Percentiles rank a stretch among this genome's conserved stretches.
phyloP scores from a whole-genome alignment of 2,329 filamentous ascomycete genomes.

The Raffaelea ambrosiae region DNA sequence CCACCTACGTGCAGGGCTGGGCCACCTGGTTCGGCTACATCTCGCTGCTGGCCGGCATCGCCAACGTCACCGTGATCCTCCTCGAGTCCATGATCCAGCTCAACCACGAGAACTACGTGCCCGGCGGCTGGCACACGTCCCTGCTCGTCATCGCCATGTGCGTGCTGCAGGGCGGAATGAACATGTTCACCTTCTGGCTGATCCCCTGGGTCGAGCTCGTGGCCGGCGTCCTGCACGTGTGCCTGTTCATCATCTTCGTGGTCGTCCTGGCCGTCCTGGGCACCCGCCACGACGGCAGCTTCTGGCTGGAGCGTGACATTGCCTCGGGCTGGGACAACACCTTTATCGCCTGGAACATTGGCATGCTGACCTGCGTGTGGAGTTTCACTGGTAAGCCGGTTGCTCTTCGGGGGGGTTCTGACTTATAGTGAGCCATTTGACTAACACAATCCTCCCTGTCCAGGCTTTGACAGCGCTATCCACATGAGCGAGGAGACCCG shows the following conservation, averaged over 20 bases:
- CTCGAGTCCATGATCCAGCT: slow-evolving; percentile 14
- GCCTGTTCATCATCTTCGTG: slow-evolving; percentile 26
- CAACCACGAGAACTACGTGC: slow-evolving; percentile 5
- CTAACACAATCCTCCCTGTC: not conserved
- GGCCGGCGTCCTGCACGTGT: slow-evolving; percentile 20
- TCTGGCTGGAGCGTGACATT: slow-evolving; percentile 18
- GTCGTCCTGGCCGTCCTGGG: slow-evolving; percentile 22
- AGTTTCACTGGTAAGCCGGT: slow-evolving; percentile 18
- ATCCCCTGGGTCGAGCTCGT: slow-evolving; percentile 29
- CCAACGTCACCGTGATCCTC: slow-evolving; percentile 24
- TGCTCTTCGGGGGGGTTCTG: no score
- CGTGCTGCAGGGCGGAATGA: slow-evolving; percentile 18
- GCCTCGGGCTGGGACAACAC: slow-evolving; percentile 20
- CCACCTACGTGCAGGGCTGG: slow-evolving; percentile 22
- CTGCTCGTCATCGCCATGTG: slow-evolving; percentile 28
- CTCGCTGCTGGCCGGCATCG: slow-evolving; percentile 22
- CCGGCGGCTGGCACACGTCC: slow-evolving; percentile 25
- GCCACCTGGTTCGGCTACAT: slow-evolving; percentile 33
- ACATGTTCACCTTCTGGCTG: slow-evolving; percentile 25
- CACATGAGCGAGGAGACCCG: slow-evolving; percentile 38
- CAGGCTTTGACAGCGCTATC: slow-evolving; percentile 37
- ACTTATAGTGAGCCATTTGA: no score
- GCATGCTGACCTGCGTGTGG: slow-evolving; percentile 24
- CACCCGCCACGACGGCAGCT: slow-evolving; percentile 21
- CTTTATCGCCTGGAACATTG: slow-evolving; percentile 22